A percentile compares a stretch with the other conserved stretches of the same genome.
These are phyloP conservation scores for Leucosporidium yakuticum DNA, from an alignment of 768 basidiomycete genomes.

Conservation along the genomic window DNA sequence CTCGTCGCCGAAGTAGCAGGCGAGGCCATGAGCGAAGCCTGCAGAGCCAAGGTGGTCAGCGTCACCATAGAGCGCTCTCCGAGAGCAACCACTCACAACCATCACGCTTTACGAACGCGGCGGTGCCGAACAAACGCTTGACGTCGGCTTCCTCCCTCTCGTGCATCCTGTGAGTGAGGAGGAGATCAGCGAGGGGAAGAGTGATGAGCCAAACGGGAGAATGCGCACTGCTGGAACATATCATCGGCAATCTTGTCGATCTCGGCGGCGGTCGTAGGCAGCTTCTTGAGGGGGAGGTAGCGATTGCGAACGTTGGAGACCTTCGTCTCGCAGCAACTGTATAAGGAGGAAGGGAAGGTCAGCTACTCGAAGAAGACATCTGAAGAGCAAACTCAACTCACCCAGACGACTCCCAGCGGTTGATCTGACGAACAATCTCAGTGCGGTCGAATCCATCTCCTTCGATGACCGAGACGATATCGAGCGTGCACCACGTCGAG, in stretches of 20 bases:
- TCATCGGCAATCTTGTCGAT: constrained; percentile 43
- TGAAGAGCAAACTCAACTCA: constrained; percentile 17
- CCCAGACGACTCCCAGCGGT: constrained; percentile 44
- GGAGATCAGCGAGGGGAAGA: too few species aligned
- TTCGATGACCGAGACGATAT: constrained; percentile 43
- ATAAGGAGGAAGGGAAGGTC: neutral
- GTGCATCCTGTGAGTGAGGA: constrained; percentile 38
- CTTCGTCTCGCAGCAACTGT: constrained; percentile 43
- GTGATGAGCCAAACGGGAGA: too few species aligned
- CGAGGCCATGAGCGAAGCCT: constrained; percentile 50
- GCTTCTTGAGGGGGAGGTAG: constrained; percentile 44
- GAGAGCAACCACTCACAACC: constrained; percentile 43
- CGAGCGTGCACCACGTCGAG: constrained; percentile 40
- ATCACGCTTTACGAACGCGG: constrained; percentile 45
- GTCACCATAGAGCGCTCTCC: too few species aligned
- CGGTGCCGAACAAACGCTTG: constrained; percentile 46
- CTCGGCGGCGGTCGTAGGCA: constrained; percentile 43
- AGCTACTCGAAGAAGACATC: neutral
- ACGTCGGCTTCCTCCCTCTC: constrained; percentile 49
- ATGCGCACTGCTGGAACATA: constrained; percentile 40
- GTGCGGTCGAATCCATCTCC: constrained; percentile 41
- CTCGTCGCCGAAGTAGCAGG: constrained; percentile 50
- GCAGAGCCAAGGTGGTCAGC: neutral
- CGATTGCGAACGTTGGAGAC: constrained; percentile 48
- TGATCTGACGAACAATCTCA: constrained; percentile 45